Conservation (phyloP, 108 stramenopile genomes). For the Skeletonema tropicum region DNA sequence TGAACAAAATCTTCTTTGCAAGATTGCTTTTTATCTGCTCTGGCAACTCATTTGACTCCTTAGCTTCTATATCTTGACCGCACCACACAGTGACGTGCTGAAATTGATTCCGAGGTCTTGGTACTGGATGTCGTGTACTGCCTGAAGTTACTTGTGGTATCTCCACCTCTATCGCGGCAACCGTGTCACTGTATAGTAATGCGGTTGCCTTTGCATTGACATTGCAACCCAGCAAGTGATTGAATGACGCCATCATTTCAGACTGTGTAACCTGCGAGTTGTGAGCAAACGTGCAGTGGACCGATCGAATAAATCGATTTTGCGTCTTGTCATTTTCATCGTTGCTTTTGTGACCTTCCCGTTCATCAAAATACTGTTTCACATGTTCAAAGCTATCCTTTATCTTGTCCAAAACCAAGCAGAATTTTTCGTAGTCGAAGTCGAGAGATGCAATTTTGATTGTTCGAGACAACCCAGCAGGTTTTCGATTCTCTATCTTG, state of each 20-base stretch:
- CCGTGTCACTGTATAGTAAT: slow-evolving; percentile 19
- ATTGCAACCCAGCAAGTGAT: slow-evolving; percentile 16
- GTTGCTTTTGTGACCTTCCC: slow-evolving; percentile 24
- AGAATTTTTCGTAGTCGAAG: slow-evolving; percentile 18
- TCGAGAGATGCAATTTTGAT: slow-evolving; percentile 68
- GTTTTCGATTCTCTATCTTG: not conserved
- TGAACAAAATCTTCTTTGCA: slow-evolving; percentile 26
- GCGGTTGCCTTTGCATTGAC: slow-evolving; percentile 20
- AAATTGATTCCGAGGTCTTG: slow-evolving; percentile 61
- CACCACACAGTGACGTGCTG: slow-evolving; percentile 81
- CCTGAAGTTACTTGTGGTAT: slow-evolving; percentile 28
- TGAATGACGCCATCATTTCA: slow-evolving; percentile 13
- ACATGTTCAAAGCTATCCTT: slow-evolving; percentile 14
- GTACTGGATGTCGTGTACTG: slow-evolving; percentile 28
- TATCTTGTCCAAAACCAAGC: slow-evolving; percentile 6
- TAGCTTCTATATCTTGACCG: slow-evolving; percentile 42
- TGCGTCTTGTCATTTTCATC: slow-evolving; percentile 22
- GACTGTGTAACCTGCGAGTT: slow-evolving; percentile 13
- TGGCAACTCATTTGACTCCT: slow-evolving; percentile 69
- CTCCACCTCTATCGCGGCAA: slow-evolving; percentile 64
- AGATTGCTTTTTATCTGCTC: slow-evolving; percentile 31
- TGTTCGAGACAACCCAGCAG: not conserved
- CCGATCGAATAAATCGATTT: slow-evolving; percentile 16
- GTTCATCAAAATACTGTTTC: slow-evolving; percentile 14
- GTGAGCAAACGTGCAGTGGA: slow-evolving; percentile 26